phyloP scores from a whole-genome alignment of 495 filamentous ascomycete genomes.

The Friedmanniomyces simplex region DNA sequence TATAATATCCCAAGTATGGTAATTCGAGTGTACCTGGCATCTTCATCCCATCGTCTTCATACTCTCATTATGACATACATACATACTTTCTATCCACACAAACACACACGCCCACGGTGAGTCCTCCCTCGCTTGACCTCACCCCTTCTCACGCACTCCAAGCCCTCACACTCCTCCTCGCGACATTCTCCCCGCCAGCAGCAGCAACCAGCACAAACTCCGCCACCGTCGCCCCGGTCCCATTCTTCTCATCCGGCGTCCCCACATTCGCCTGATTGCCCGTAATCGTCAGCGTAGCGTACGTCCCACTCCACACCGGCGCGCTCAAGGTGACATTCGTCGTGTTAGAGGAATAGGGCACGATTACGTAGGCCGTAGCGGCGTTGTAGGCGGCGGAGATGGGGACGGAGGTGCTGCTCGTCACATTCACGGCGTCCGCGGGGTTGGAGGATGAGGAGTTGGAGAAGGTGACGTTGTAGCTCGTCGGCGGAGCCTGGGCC shows the following conservation, averaged over 20 bases:
- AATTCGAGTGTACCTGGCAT: too few relatives aligned
- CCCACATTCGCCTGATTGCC: conserved; percentile 35
- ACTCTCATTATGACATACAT: too few relatives aligned
- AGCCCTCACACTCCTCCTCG: background rate
- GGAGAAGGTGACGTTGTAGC: conserved; percentile 44
- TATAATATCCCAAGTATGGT: too few relatives aligned
- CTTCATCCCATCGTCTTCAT: too few relatives aligned
- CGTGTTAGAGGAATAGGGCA: conserved; percentile 28
- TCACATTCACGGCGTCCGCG: conserved; percentile 33
- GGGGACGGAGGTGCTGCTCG: conserved; percentile 16
- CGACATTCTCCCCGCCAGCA: conserved; percentile 4
- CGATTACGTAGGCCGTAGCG: conserved; percentile 24
- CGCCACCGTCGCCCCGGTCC: conserved; percentile 56
- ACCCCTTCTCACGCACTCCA: background rate
- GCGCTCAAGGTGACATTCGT: conserved; percentile 29
- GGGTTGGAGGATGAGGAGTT: conserved; percentile 18
- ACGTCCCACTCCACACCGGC: conserved; percentile 30
- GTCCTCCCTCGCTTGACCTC: background rate
- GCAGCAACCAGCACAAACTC: conserved; percentile 55
- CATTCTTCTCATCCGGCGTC: conserved; percentile 31
- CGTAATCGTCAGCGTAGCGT: conserved; percentile 34
- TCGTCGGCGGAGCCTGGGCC: conserved; percentile 49
- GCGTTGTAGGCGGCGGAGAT: conserved; percentile 26
- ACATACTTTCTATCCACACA: too few relatives aligned
- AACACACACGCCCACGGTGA: too few relatives aligned